Evolutionary conservation across 139 green algal species (phyloP).

Genomic region (Closterium sp.): DNA sequence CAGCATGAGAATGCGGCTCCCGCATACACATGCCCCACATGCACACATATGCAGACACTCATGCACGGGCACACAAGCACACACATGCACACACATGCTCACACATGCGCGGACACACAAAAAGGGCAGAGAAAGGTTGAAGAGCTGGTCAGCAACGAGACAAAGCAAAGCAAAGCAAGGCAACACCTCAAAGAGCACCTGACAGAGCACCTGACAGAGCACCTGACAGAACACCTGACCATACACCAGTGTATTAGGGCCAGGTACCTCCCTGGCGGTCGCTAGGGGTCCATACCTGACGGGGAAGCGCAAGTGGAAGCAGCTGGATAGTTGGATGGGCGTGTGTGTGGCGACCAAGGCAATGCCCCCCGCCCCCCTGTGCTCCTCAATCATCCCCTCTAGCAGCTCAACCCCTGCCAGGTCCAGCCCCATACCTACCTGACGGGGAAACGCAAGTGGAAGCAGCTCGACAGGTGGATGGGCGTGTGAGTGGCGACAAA

Average conservation of each 20-base stretch:
- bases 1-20: no score
- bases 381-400: not conserved
- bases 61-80: no score
- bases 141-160: not conserved
- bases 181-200: not conserved
- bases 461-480: not conserved
- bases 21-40: not conserved
- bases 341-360: slow-evolving; percentile 28
- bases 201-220: not conserved
- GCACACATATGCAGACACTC: no score
- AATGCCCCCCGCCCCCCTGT: slow-evolving; percentile 1
- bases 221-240: not conserved
- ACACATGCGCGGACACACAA: not conserved
- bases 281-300: slow-evolving; percentile 31
- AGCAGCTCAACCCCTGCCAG: not conserved
- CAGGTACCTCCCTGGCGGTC: no score
- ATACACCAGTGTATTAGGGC: no score
- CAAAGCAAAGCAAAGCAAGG: not conserved
- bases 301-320: slow-evolving; percentile 17
- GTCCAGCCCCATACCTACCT: slow-evolving; percentile 5
- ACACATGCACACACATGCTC: no score
- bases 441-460: not conserved
- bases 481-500: slow-evolving; percentile 15
- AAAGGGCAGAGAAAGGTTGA: not conserved
- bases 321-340: not conserved